Base-by-base conservation (phyloP, 1,284 basidiomycete species). In the Rhodofomes roseus region DNA sequence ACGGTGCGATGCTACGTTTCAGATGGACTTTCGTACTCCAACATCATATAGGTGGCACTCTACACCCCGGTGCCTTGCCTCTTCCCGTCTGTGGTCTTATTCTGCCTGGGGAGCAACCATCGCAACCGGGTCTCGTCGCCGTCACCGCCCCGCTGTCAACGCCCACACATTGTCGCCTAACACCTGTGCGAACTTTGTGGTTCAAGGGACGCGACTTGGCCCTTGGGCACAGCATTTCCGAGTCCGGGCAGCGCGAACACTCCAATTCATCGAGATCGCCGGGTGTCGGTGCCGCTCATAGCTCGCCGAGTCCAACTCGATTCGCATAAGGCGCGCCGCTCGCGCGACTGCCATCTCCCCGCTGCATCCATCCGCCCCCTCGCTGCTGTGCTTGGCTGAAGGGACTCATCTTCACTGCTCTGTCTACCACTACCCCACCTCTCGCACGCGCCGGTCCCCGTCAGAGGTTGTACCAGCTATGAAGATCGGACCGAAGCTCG, bases 401-500 rank as follows among this genome's bases (percentile, higher is more conserved):
- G 29, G n/a, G n/a, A n/a, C n/a, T n/a, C n/a, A n/a, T n/a, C n/a
- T n/a, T n/a, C n/a, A n/a, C n/a, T 25, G 6, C 16, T 16, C 20
- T 34, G 6, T 36, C n/a, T 25, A 34, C 20, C 16, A 18, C n/a
- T 23, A n/a, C 14, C 50, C 31, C 31, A 31, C 29, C 50, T 1
- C 50, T 36, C 50, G n/a, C 22, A 37, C 50, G 31, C 46, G 46
- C 46, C 46, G 46, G 46, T 48, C 46, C n/a, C 25, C 18, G 46
- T 48, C 46, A 48, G 46, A 29, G 50, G n/a, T 22, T 14, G 31
- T 36, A 7, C 31, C 27, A 34, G 12, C 31, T 2, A 52, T 52
- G 50, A 52, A 52, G 50, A 52, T 52, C 34, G 53, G 53, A 16
- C 53, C 37, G 53, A 54, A 54, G 20, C 31, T 41, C 16, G 39